Base-by-base conservation (phyloP, 2,329 filamentous ascomycete species). In the Sclerotinia trifoliorum region DNA sequence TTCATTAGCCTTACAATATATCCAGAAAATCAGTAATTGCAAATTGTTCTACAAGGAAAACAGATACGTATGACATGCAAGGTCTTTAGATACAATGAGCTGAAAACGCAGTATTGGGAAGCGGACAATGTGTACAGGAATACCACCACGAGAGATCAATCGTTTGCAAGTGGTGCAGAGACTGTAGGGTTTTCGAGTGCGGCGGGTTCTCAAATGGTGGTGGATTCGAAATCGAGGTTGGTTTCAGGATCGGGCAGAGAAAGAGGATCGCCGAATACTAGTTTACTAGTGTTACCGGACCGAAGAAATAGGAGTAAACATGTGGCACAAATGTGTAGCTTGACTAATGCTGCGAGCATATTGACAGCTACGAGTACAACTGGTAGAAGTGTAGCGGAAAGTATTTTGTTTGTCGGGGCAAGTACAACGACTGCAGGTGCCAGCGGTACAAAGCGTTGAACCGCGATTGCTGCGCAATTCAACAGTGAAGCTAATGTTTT, bases 11-110 rank as follows among this genome's bases (percentile, higher is more conserved):
- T 13, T 84, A 26, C 88, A 90, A 72, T 90, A 89, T 74, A 75
- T 84, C 4, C 86, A 88, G 70, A 83, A 88, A 70, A 81, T 85
- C 0, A 85, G 87, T 0, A 83, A 87, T 71, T 90, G 87, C 72
- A 80, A 86, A 5, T 75, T 89, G 15, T 90, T 83, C 74, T 88
- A 84, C 70, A 86, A 86, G 15, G 5, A 75, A 80, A n/a, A 77
- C 80, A 2, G 87, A 85, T 76, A 75, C 84, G 39, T 75, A 80
- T 5, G 80, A 86, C 66, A 80, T 84, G 2, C 79, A 79, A 7
- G 78, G 76, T 29, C 75, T 86, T 32, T 90, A 87, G 86, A 78
- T 39, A 39, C 10, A 76, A 44, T 79, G 78, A 55, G 80, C 79
- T n/a, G 77, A 76, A 1, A 75, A 77, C 3, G 76, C 78, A 1